These are phyloP conservation scores for Tuber borchii DNA, from an alignment of 495 filamentous ascomycete species.

Conservation along the genomic window DNA sequence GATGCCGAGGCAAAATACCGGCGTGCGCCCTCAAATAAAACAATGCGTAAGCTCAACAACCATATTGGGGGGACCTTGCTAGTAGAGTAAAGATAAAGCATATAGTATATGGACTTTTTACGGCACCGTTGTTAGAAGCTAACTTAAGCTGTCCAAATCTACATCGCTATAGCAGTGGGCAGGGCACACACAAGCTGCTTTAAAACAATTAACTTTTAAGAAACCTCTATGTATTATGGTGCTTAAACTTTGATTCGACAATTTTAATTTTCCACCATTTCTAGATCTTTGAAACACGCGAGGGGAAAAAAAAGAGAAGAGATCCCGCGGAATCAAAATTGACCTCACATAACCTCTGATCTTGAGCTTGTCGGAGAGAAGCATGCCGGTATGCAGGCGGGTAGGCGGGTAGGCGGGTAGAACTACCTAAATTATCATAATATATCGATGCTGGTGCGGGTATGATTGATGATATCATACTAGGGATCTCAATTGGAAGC, in stretches of 20 bases:
- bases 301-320: neutral
- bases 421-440: too few species aligned
- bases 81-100: neutral
- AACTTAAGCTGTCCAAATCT: neutral
- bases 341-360: neutral
- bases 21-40: too few species aligned
- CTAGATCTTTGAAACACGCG: neutral
- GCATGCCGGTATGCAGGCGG: too few species aligned
- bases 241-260: neutral
- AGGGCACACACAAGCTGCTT: neutral
- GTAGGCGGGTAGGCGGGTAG: too few species aligned
- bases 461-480: neutral
- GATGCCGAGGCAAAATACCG: neutral
- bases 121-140: neutral
- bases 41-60: neutral
- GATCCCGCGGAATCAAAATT: neutral
- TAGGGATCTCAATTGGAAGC: neutral
- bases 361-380: neutral
- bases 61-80: neutral
- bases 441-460: too few species aligned
- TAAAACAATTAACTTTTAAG: too few species aligned
- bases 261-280: neutral
- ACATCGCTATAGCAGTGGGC: neutral
- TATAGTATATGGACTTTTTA: neutral
- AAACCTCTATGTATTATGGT: neutral